Conservation (phyloP, 140 eudicot species). For the Bidens hawaiensis region DNA sequence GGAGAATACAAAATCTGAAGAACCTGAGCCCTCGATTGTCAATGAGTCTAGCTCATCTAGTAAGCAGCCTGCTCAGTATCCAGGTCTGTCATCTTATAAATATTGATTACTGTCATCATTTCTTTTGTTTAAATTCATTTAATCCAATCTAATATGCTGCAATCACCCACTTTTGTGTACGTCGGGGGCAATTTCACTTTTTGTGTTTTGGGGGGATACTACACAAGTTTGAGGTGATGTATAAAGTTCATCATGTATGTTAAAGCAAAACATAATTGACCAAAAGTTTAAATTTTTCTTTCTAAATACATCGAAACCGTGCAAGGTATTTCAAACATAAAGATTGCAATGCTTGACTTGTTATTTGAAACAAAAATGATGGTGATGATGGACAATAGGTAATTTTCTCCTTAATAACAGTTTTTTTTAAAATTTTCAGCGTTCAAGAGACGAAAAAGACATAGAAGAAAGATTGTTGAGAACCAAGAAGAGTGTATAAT, state of each 20-base stretch:
- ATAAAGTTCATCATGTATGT: background rate
- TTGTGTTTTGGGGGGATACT: background rate
- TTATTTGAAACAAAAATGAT: background rate
- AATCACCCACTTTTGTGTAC: background rate
- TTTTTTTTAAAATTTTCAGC: slow-evolving; percentile 26
- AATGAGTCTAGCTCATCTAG: slow-evolving; percentile 41
- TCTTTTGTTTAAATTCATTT: background rate
- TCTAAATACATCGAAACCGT: background rate
- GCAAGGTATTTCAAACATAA: no score
- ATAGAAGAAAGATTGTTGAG: slow-evolving; percentile 64
- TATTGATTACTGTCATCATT: slow-evolving; percentile 20
- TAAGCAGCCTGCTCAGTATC: slow-evolving; percentile 38
- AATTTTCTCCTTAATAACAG: background rate
- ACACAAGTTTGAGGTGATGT: background rate
- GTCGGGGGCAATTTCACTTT: background rate
- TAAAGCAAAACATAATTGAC: background rate
- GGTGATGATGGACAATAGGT: background rate
- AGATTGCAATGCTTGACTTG: slow-evolving; percentile 4
- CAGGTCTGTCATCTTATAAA: slow-evolving; percentile 34
- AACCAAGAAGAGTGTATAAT: slow-evolving; percentile 68
- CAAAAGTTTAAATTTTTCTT: background rate
- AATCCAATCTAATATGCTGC: slow-evolving; percentile 5
- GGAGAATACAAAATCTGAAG: slow-evolving; percentile 31
- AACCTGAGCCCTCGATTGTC: slow-evolving; percentile 40
- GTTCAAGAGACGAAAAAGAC: slow-evolving; percentile 73